Evolutionary conservation across 73 alveolate species (phyloP).

Genomic region (Symbiodinium pilosum): DNA sequence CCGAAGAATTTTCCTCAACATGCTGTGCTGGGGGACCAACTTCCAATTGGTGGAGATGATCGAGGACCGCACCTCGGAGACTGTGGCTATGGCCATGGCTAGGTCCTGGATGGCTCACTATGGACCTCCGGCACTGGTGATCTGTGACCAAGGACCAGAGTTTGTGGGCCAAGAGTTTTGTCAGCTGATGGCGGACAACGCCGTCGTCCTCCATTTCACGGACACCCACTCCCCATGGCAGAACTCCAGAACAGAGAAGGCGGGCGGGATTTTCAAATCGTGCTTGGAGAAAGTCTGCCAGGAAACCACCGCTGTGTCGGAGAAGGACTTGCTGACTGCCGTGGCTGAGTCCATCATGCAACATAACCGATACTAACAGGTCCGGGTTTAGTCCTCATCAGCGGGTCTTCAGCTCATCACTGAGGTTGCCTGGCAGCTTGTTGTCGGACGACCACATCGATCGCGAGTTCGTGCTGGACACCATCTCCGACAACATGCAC

Average conservation of each 20-base stretch:
- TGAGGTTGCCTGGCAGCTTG: neutral
- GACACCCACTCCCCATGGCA: constrained; percentile 16
- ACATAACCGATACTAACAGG: constrained; percentile 15
- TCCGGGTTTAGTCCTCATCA: constrained; percentile 30
- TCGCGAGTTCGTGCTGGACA: neutral
- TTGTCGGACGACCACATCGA: constrained; percentile 22
- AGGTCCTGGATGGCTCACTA: neutral
- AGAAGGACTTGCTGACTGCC: neutral
- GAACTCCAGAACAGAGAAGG: constrained; percentile 20
- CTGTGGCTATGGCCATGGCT: neutral
- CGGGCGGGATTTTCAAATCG: neutral
- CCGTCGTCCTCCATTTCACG: neutral
- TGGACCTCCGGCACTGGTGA: neutral
- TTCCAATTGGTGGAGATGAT: neutral
- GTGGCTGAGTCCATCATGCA: neutral
- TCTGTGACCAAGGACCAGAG: neutral
- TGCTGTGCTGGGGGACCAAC: constrained; percentile 24
- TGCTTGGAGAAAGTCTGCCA: neutral
- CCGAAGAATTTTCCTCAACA: neutral
- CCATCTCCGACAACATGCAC: neutral
- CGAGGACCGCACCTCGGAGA: neutral
- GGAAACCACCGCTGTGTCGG: neutral
- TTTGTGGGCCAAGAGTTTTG: neutral
- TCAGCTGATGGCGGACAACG: neutral
- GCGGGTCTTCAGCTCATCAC: neutral